Evolutionary conservation across 2,329 filamentous ascomycete genomes (phyloP).

Genomic region (Hymenoscyphus infarciens): DNA sequence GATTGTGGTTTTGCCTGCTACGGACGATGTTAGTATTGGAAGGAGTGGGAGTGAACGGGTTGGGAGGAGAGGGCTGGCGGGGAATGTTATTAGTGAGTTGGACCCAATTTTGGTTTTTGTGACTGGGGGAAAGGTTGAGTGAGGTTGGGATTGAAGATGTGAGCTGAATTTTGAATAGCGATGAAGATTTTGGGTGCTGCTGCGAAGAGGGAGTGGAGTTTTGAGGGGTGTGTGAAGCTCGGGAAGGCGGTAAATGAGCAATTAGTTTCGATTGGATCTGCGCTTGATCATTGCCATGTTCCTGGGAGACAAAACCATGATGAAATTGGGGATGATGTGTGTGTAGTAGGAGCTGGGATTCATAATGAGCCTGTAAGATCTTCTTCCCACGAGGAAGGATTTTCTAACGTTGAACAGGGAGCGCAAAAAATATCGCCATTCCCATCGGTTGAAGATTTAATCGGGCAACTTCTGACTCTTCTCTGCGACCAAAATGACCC

Average conservation of each 20-base stretch:
- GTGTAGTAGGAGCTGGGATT: slow-evolving; percentile 64
- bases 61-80: slow-evolving; percentile 58
- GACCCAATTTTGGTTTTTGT: not conserved
- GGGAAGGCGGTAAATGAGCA: slow-evolving; percentile 31
- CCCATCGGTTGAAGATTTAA: slow-evolving; percentile 45
- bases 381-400: no score
- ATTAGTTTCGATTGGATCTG: slow-evolving; percentile 48
- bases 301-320: slow-evolving; percentile 49
- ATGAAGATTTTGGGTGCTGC: slow-evolving; percentile 38
- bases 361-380: slow-evolving; percentile 59
- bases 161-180: slow-evolving; percentile 26
- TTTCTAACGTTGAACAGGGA: slow-evolving; percentile 23
- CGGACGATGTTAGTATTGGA: slow-evolving; percentile 63
- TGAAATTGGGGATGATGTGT: slow-evolving; percentile 44
- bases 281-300: slow-evolving; percentile 51
- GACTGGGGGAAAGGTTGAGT: not conserved
- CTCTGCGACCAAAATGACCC: slow-evolving; percentile 44
- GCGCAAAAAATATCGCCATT: slow-evolving; percentile 47
- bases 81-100: slow-evolving; percentile 49
- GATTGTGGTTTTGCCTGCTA: slow-evolving; percentile 53
- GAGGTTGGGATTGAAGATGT: not conserved
- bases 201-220: slow-evolving; percentile 24
- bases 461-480: slow-evolving; percentile 45
- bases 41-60: slow-evolving; percentile 52
- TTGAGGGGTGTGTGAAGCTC: slow-evolving; percentile 28